Conservation (phyloP, 2,329 filamentous ascomycete genomes). For the Venturia carpophila region DNA sequence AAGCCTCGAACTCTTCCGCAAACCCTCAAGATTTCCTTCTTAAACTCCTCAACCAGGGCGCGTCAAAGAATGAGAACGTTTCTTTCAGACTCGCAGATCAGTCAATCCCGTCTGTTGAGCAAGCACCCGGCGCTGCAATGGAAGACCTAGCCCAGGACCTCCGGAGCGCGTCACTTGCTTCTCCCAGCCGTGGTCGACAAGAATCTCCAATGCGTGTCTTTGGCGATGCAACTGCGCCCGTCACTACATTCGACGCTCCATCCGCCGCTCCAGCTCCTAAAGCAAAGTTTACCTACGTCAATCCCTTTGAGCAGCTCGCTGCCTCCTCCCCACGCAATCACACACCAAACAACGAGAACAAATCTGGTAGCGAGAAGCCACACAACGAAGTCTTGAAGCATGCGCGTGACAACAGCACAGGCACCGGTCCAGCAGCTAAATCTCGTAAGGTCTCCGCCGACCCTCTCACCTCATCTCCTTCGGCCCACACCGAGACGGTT, state of each 20-base stretch:
- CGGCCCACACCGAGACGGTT: slow-evolving; percentile 51
- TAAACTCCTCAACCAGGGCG: slow-evolving; percentile 73
- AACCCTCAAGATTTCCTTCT: slow-evolving; percentile 82
- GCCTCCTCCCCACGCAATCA: slow-evolving; percentile 56
- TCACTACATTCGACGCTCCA: slow-evolving; percentile 25
- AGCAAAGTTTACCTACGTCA: slow-evolving; percentile 57
- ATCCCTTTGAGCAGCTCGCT: slow-evolving; percentile 60
- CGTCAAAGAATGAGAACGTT: slow-evolving; percentile 20
- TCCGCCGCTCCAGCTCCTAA: slow-evolving; percentile 28
- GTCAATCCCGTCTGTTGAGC: neutral
- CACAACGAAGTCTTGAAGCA: slow-evolving; percentile 42
- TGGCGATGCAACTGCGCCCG: slow-evolving; percentile 21
- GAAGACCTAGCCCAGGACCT: slow-evolving; percentile 39
- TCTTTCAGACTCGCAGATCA: neutral
- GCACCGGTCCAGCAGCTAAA: slow-evolving; percentile 28
- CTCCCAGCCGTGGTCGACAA: slow-evolving; percentile 25
- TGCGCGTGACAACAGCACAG: slow-evolving; percentile 30
- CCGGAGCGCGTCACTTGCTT: slow-evolving; percentile 36
- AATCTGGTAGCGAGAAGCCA: slow-evolving; percentile 32
- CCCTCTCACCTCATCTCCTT: slow-evolving; percentile 13
- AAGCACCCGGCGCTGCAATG: slow-evolving; percentile 29
- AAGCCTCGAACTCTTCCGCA: slow-evolving; percentile 32
- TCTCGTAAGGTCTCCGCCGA: slow-evolving; percentile 28
- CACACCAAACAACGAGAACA: slow-evolving; percentile 33
- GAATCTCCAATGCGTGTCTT: slow-evolving; percentile 30